These are phyloP conservation scores for Sphenostylis stenocarpa DNA, from an alignment of 306 rosid genomes.

Conservation along the genomic window DNA sequence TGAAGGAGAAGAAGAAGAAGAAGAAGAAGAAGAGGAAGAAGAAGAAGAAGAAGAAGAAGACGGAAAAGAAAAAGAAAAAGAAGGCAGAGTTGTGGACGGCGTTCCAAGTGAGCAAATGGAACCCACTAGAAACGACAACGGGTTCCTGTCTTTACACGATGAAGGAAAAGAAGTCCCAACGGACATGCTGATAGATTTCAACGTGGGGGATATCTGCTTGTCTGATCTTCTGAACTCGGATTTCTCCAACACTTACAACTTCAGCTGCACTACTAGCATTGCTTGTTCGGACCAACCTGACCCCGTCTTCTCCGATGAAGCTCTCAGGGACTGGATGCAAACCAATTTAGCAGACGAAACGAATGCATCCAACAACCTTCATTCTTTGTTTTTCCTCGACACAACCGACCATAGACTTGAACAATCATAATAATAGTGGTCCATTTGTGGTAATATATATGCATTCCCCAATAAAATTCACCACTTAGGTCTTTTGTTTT, in stretches of 20 bases:
- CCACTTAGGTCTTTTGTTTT: too few relatives aligned
- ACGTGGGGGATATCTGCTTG: slow-evolving; percentile 30
- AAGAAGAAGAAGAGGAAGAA: not conserved
- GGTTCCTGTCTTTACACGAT: not conserved
- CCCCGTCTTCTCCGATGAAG: slow-evolving; percentile 24
- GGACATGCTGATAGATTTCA: slow-evolving; percentile 34
- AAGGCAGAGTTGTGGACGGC: not conserved
- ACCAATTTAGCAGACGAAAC: not conserved
- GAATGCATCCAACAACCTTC: slow-evolving; percentile 11
- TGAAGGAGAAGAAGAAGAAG: not conserved
- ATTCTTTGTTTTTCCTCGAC: slow-evolving; percentile 31
- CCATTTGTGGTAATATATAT: not conserved
- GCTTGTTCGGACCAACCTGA: slow-evolving; percentile 28
- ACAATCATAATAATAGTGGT: not conserved
- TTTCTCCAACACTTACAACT: slow-evolving; percentile 16
- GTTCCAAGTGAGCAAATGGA: not conserved
- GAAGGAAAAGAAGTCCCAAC: not conserved
- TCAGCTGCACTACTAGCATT: not conserved
- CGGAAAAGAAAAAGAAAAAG: not conserved
- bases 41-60: not conserved
- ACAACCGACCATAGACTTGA: not conserved
- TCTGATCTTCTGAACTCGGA: slow-evolving; percentile 43
- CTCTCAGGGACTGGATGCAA: slow-evolving; percentile 39
- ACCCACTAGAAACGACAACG: not conserved
- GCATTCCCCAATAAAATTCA: not conserved